Evolutionary conservation across 768 basidiomycete genomes (phyloP), one percentile per base, ranked within the genome.

Genomic region (Lactarius deliciosus): DNA sequence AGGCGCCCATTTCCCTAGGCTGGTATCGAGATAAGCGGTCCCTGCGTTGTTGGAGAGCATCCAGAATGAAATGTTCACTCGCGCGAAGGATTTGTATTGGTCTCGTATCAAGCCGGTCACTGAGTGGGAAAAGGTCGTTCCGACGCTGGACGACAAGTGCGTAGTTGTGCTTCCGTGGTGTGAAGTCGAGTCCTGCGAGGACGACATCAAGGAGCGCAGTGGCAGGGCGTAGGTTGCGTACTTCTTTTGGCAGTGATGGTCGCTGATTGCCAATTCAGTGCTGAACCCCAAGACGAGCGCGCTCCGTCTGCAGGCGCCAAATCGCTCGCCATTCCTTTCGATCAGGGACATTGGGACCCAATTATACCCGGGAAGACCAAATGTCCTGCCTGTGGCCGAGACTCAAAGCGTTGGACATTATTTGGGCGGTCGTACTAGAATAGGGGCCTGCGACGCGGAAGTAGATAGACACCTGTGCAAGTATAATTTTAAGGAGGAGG

Each of bases 241-340:
- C 50, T 65, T 20, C 64, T 59, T 32, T 68, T 65, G 50, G 47
- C 56, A 61, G 18, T 32, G 13, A 50, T 16, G 22, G 2, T 53
- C 8, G 50, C 65, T 45, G 63, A 61, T 60, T 28, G 30, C 28
- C 30, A 32, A 63, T 66, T 66, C 71, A 94, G 91, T 69, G 83
- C 91, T 66, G 93, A 95, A 75, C 90, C 87, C 5, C 88, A 89
- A 72, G 97, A 99, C 74, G 94, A 94, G 75, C 91, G 93, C 38
- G 96, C 96, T 20, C 97, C 97, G 0, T 96, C 94, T 18, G 95
- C 97, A 15, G 97, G 97, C 60, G 97, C 97, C 66, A 99, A 99
- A 77, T 94, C 94, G 0, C 87, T 99, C 4, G 91, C 90, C 72
- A 98, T 98, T 79, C 97, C 97, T 5, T 96, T 96, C 76, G 92